These are phyloP conservation scores for bread wheat (Triticum aestivum) DNA, from an alignment of 176 grass and related monocot genomes.

Conservation along the genomic window IWGSC_CS_RefSeq_v2.1 NC_057807.1:706595328-706595827, in stretches of 20 bases:
- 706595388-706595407: conserved; percentile 52
- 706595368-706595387: background rate
- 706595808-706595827: conserved; percentile 56
- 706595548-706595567: conserved; percentile 45
- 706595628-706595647: conserved; percentile 46
- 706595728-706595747: conserved; percentile 52
- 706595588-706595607: conserved; percentile 62
- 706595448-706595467: conserved; percentile 57
- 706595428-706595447: conserved; percentile 42
- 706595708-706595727: conserved; percentile 10
- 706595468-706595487: conserved; percentile 49
- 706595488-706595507: conserved; percentile 77
- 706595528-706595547: conserved; percentile 40
- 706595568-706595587: conserved; percentile 57
- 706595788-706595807: conserved; percentile 44
- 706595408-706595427: conserved; percentile 48
- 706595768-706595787: conserved; percentile 33
- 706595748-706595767: conserved; percentile 32
- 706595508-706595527: conserved; percentile 61
- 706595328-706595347: background rate
- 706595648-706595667: background rate
- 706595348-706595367: too few relatives aligned
- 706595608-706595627: conserved; percentile 66
- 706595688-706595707: background rate
- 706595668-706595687: background rate